Base-by-base conservation (phyloP, 176 grass and related monocot genomes). In the Oryza punctata region DNA sequence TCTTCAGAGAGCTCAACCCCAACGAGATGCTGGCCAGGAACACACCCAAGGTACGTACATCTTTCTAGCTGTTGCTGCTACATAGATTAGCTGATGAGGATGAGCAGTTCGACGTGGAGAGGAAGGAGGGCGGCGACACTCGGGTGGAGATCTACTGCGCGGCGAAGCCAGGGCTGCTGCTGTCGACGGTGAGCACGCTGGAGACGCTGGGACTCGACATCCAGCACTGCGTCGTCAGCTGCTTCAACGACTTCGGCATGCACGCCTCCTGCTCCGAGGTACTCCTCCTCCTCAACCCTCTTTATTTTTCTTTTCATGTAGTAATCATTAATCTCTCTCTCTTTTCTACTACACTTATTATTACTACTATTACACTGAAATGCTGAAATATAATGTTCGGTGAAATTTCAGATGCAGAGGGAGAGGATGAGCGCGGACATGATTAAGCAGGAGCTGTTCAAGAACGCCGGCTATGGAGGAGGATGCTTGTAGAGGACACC, bases 161-260 rank as follows among this genome's bases (percentile, higher is more conserved):
- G 3, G 85, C 91, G 25, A 98, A 94, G 83, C 96, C 96, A 3
- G 93, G 96, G 18, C 68, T 98, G 80, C 93, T 95, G 79, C 87
- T 98, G 68, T 95, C 93, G 0, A 98, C 93, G 38, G 91, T 95
- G 80, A 92, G 83, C 87, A 98, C 96, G 27, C 91, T 98, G 0
- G 96, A 98, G 41, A 88, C 85, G 15, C 86, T 98, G 24, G 96
- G 96, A 3, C 86, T 98, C 19, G 96, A 98, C 85, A 98, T 98
- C 81, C 93, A 98, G 76, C 96, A 98, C 75, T 95, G 93, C 80
- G 96, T 95, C 57, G 85, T 95, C 71, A 98, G 96, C 81, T 98
- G 96, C 87, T 98, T 98, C 89, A 98, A 87, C 89, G 96, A 98
- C 86, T 98, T 95, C 69, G 93, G 88, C 78, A 95, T 98, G 96